A percentile compares a stretch with the other conserved stretches of the same genome.
These are phyloP conservation scores for Wakefieldia striispora DNA, from an alignment of 768 basidiomycete species.

Conservation along the genomic window DNA sequence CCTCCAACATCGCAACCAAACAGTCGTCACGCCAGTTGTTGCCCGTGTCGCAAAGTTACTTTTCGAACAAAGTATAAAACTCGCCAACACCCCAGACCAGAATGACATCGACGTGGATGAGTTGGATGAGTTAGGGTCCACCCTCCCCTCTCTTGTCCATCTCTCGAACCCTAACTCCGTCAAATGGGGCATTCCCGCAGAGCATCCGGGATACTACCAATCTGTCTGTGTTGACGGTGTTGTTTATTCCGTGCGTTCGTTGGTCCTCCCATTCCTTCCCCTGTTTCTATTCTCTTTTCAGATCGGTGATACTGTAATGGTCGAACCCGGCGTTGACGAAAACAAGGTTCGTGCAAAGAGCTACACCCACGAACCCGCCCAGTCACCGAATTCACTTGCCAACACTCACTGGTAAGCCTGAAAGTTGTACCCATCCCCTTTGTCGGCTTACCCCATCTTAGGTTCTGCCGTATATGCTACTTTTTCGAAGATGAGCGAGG, in stretches of 20 bases:
- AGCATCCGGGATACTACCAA: constrained; percentile 35
- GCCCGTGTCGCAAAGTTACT: constrained; percentile 45
- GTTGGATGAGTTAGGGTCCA: constrained; percentile 9
- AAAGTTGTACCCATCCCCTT: not conserved
- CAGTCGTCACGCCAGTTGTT: constrained; percentile 47
- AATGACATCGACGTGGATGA: constrained; percentile 28
- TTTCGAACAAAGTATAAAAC: constrained; percentile 44
- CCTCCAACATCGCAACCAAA: constrained; percentile 37
- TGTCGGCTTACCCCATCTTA: constrained; percentile 22
- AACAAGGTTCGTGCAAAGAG: constrained; percentile 40
- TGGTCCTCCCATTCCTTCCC: not conserved
- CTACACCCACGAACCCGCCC: constrained; percentile 38
- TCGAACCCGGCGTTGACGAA: constrained; percentile 53
- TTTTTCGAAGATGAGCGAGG: constrained; percentile 46
- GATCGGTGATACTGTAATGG: constrained; percentile 65
- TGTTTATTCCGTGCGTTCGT: constrained; percentile 47
- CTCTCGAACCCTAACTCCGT: constrained; percentile 32
- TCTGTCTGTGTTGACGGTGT: constrained; percentile 57
- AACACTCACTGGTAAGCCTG: constrained; percentile 57
- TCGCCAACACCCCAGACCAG: constrained; percentile 32
- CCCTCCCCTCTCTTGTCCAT: constrained; percentile 21
- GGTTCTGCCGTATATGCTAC: constrained; percentile 71
- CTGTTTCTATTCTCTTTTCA: constrained; percentile 26
- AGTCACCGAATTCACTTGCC: constrained; percentile 53
- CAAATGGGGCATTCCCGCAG: constrained; percentile 31